These are phyloP conservation scores for Alternaria sp. DNA, from an alignment of 2,329 filamentous ascomycete genomes.

Conservation along the genomic window DNA sequence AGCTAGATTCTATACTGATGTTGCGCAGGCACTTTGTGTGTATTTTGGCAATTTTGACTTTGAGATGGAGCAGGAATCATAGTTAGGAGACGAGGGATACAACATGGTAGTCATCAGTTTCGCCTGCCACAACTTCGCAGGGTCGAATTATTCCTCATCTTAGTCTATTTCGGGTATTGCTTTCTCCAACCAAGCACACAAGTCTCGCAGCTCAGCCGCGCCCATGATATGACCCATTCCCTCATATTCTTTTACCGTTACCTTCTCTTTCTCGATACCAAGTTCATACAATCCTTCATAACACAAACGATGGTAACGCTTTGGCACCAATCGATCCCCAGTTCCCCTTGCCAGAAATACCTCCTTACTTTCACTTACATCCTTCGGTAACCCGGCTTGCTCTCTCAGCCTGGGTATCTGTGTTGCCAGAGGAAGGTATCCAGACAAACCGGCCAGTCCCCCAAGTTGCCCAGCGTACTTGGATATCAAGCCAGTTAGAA, in stretches of 20 bases:
- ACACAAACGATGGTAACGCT: slow-evolving; percentile 53
- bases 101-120: background rate
- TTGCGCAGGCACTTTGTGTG: slow-evolving; percentile 62
- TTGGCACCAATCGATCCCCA: slow-evolving; percentile 59
- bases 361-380: slow-evolving; percentile 47
- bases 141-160: background rate
- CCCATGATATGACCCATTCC: slow-evolving; percentile 57
- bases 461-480: slow-evolving; percentile 53
- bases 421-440: slow-evolving; percentile 57
- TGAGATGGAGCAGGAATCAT: slow-evolving; percentile 26
- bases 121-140: background rate
- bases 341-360: slow-evolving; percentile 59
- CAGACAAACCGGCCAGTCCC: slow-evolving; percentile 56
- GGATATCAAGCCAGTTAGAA: slow-evolving; percentile 55
- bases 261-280: slow-evolving; percentile 49
- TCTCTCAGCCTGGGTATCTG: slow-evolving; percentile 51
- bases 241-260: slow-evolving; percentile 58
- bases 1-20: background rate
- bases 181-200: slow-evolving; percentile 55
- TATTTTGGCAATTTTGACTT: slow-evolving; percentile 64
- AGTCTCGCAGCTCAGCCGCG: slow-evolving; percentile 55
- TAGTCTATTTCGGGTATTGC: slow-evolving; percentile 44
- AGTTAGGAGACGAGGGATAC: background rate
- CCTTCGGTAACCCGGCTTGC: slow-evolving; percentile 45
- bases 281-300: slow-evolving; percentile 52